Evolutionary conservation across 768 basidiomycete genomes (phyloP).

Genomic region (Suillus subaureus): DNA sequence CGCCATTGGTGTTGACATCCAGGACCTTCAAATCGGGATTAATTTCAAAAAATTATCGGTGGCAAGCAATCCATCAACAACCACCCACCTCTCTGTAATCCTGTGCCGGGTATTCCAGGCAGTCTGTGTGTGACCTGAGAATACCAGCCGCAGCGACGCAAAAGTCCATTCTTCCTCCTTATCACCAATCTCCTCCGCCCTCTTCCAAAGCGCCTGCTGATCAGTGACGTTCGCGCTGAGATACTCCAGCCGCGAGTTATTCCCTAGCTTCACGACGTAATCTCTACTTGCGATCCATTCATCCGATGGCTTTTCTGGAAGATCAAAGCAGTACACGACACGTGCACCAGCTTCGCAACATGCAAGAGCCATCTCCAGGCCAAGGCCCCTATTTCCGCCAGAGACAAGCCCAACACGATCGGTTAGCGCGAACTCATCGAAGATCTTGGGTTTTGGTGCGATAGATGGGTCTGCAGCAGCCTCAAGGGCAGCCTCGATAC

Average conservation of each 20-base stretch:
- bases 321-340: slow-evolving; percentile 70
- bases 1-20: slow-evolving; percentile 65
- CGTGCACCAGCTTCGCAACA: slow-evolving; percentile 73
- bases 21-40: slow-evolving; percentile 47
- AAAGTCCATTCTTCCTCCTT: slow-evolving; percentile 71
- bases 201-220: slow-evolving; percentile 60
- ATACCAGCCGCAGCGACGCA: slow-evolving; percentile 82
- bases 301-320: slow-evolving; percentile 54
- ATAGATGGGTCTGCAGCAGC: slow-evolving; percentile 39
- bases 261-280: slow-evolving; percentile 51
- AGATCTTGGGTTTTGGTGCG: slow-evolving; percentile 49
- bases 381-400: slow-evolving; percentile 69
- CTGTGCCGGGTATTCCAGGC: slow-evolving; percentile 64
- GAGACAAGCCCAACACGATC: slow-evolving; percentile 65
- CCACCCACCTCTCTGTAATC: slow-evolving; percentile 61
- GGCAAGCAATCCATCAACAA: too few relatives aligned
- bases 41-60: slow-evolving; percentile 1
- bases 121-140: slow-evolving; percentile 57
- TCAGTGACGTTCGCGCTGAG: slow-evolving; percentile 64
- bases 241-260: slow-evolving; percentile 56
- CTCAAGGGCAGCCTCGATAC: slow-evolving; percentile 59
- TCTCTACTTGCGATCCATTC: slow-evolving; percentile 58
- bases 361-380: slow-evolving; percentile 82
- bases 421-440: slow-evolving; percentile 58
- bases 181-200: slow-evolving; percentile 61